Evolutionary conservation across 352 stramenopile species (phyloP), one percentile per base, ranked within the genome.

Genomic region (Nothophytophthora sp.): DNA sequence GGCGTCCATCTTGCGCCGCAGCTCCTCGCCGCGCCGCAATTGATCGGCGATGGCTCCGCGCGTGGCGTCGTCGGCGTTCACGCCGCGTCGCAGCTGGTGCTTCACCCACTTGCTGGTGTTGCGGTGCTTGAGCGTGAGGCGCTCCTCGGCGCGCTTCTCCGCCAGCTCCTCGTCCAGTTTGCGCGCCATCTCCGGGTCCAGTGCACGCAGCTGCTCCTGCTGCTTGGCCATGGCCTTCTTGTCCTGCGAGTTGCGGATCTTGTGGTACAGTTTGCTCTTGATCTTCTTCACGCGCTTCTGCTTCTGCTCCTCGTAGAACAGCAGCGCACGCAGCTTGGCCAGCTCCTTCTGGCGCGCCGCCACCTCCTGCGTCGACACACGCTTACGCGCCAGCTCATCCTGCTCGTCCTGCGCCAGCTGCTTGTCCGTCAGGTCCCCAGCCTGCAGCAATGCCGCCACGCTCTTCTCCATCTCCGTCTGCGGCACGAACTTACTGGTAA

Each of bases 261-360:
- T 97, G 60, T 97, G 90, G 81, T 98, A 99, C 25, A 98, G 92
- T 63, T 99, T 99, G 27, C 91, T 98, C 76, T 99, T 99, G 66
- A 99, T 99, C 75, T 99, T 99, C 76, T 99, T 99, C 23, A 99
- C 95, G 25, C 97, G 95, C 60, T 97, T 91, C 40, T 90, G 70
- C 66, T 99, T 99, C 71, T 98, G 92, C 73, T 99, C 96, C 36
- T 99, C 91, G 71, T 99, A 99, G 56, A 99, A 99, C 63, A 99
- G 86, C 34, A 99, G 76, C 45, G 95, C 86, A 34, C 96, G 86
- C 70, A 99, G 92, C 67, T 98, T 98, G 2, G 95, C 81, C 23
- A 99, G 71, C 63, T 99, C 93, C 30, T 83, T 81, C 53, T 97
- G 88, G 4, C 91, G 86, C 35, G 78, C 73, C 45, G 79, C 61